Base-by-base conservation (phyloP, 176 grass and related monocot species). In the Melocanna baccifera region DNA sequence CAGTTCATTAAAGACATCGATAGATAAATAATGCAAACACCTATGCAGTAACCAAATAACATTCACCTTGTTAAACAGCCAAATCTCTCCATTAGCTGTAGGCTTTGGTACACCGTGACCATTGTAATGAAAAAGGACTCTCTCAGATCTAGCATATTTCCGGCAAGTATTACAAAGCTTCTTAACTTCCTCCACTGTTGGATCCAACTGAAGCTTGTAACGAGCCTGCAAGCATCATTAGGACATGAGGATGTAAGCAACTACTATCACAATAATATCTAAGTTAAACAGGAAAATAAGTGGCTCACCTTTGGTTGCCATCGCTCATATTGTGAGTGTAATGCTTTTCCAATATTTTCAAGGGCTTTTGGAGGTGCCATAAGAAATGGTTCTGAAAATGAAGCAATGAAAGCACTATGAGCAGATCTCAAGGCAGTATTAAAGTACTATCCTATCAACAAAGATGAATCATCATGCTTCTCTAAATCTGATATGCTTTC, bases 311-410 rank as follows among this genome's bases (percentile, higher is more conserved):
- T 93, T 71, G 93, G 96, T 80, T 98, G 96, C 96, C 93, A 98
- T 46, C 91, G 82, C 81, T 98, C 96, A 78, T 95, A 98, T 82
- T 98, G 96, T 48, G 91, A 62, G 77, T 96, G 93, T 88, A 98
- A 96, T n/a, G 96, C 83, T 88, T 99, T 99, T 73, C 96, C 96
- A 62, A 99, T 96, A 89, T 40, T 89, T 41, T 96, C 96, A 83
- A 99, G 96, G 63, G 96, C 96, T 87, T 94, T 99, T n/a, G 88
- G 91, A 84, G 96, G 85, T 75, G 89, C 89, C 96, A 99, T 92
- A 82, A 93, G 92, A 89, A 94, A 93, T 41, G 96, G 96, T 91
- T 99, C 96, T 99, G 85, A 11, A 61, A 67, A 88, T 57, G 57
- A 64, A 89, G 16, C 26, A 76, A 90, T 3, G 34, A 79, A 85